Base-by-base conservation (phyloP, 345 rosid genomes). In the Hirschfeldia incana region DNA sequence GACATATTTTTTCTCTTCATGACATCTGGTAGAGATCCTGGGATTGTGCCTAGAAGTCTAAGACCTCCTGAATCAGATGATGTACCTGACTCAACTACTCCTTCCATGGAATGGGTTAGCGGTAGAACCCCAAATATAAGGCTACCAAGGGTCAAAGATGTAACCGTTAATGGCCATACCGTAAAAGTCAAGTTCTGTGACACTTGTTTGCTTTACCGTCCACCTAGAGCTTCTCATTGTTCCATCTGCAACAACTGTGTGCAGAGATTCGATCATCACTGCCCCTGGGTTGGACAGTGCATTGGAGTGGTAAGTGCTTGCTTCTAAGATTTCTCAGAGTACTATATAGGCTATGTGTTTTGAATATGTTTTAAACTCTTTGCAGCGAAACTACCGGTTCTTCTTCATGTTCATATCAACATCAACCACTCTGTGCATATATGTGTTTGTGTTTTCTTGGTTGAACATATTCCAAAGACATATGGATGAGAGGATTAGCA, bases 281-380 rank as follows among this genome's bases (percentile, higher is more conserved):
- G 99, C 60, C 99, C 99, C 2, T 93, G 98, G 99, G 99, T 93
- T 17, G 98, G 99, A 29, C 99, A 95, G 53, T 95, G 99, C 70
- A 95, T 95, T 37, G 99, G 89, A 76, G n/a, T 83, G 57, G 98
- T 95, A 87, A 85, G 98, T 42, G 8, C 2, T 33, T 57, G 21
- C 29, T 53, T 39, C 27, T 63, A 12, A 37, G 8, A 55, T 7
- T 53, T 27, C 29, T 30, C 1, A 21, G 13, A 62, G 29, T 49
- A 9, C 5, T 32, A 68, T 9, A 13, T 1, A n/a, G 58, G 8
- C 10, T 51, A 5, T 53, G 27, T 70, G 51, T 67, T 28, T 64
- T 74, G 36, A 72, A 9, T 0, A 1, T 59, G 27, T 15, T 55
- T 36, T 34, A 53, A 10, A 51, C 57, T 51, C 80, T 8, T 55